Evolutionary conservation across 306 rosid species (phyloP), one percentile per base, ranked within the genome.

Genomic region (Astragalus glycyphyllos): DNA sequence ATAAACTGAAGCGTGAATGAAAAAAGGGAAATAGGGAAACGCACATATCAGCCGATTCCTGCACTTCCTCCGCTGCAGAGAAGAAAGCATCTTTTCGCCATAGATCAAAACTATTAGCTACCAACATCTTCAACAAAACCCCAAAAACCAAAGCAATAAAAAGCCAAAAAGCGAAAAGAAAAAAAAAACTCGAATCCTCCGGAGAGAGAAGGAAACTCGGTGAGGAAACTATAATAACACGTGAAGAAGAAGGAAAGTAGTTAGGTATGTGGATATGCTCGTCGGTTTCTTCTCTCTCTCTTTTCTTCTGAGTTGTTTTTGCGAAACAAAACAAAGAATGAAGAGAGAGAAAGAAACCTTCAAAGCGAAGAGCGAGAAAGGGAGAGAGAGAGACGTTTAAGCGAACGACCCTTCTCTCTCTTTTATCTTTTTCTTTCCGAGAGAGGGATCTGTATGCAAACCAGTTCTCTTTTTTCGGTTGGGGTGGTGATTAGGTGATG

Each of bases 1-100:
- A 54, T 47, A 58, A 26, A 41, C 2, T 10, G n/a, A 70, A 65
- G 16, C 17, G 59, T 8, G 65, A 65, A 70, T 13, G 2, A 6
- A n/a, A 14, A 71, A 53, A 15, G 29, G 8, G 34, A 26, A 11
- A 67, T 48, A 5, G 2, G 5, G 23, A 41, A 78, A 57, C 95
- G 51, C 84, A 94, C 99, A 81, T 85, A 58, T 94, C 99, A 69
- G 97, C 91, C 9, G 99, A 94, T 86, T 94, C 99, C 82, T 94
- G 99, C 49, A 94, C 97, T 85, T 89, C 97, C 79, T 94, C 99
- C 12, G 99, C 99, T 0, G 96, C 97, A 64, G 96, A 84, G 86
- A 94, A 94, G 82, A 94, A 94, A 53, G 90, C 68, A 20, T 94
- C 99, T 45, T 91, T 94, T 66, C 82, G 91, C 99, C 99, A 94